A percentile compares a stretch with the other conserved stretches of the same genome.
Conservation (phyloP, 306 rosid genomes). For the Lagenaria siceraria region DNA sequence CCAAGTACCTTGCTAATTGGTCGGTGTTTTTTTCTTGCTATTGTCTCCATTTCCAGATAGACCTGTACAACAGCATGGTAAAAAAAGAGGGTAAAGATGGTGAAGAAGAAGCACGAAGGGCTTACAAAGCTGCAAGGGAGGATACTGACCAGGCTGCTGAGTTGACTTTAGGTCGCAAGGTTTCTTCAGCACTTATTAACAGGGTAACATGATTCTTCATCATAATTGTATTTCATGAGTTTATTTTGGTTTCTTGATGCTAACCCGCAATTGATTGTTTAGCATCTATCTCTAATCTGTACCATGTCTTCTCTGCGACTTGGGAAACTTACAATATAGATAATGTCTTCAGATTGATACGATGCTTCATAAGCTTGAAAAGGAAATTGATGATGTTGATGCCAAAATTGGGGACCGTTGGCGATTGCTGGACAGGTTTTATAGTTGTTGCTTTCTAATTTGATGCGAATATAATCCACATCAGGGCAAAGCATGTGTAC, state of each 20-base stretch:
- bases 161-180: slow-evolving; percentile 35
- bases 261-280: neutral
- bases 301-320: neutral
- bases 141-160: slow-evolving; percentile 37
- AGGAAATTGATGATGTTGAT: slow-evolving; percentile 96
- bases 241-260: neutral
- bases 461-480: neutral
- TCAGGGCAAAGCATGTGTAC: neutral
- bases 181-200: slow-evolving; percentile 80
- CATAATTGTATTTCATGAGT: neutral
- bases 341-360: slow-evolving; percentile 56
- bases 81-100: slow-evolving; percentile 59
- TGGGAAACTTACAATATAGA: neutral
- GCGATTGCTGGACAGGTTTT: slow-evolving; percentile 82
- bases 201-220: slow-evolving; percentile 33
- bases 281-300: neutral
- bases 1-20: neutral
- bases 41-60: slow-evolving; percentile 39
- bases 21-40: neutral
- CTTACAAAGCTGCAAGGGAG: slow-evolving; percentile 87
- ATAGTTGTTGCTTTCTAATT: neutral
- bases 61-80: slow-evolving; percentile 81
- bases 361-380: slow-evolving; percentile 92
- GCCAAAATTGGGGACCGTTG: slow-evolving; percentile 84
- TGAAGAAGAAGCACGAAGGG: slow-evolving; percentile 58